Evolutionary conservation across 2,329 filamentous ascomycete species (phyloP), one percentile per base, ranked within the genome.

Genomic region (Colletotrichum gigasporum): DNA sequence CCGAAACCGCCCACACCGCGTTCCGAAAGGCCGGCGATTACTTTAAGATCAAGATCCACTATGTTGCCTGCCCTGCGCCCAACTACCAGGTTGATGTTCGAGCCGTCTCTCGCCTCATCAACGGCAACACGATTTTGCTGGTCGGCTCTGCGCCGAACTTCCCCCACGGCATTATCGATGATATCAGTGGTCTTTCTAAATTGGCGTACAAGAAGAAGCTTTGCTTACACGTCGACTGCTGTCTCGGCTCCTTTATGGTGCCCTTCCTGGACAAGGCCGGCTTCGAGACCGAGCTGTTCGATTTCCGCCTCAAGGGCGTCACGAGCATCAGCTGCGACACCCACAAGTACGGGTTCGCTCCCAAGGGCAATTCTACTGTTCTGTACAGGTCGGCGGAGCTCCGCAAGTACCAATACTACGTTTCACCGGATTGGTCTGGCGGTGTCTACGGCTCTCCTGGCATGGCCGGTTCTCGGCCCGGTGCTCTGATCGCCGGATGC

Each of bases 311-410:
- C 63, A 93, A 92, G 70, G 96, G 96, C 71, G 96, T 99, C 35
- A 97, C 95, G 3, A 95, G 91, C 77, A 98, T 99, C 77, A 94
- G 90, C 69, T 96, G 94, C 77, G 96, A 99, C 76, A 99, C 96
- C 3, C 96, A 99, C 86, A 99, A 99, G 78, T 99, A 99, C 76
- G 96, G 96, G 35, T 99, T 99, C 75, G 96, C 96, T 1, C 96
- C 96, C 55, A 99, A 99, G 82, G 96, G 96, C 70, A 99, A 97
- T 85, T 96, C 91, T 54, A 96, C 94, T 1, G 85, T 97, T 12
- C 85, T 99, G 41, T 99, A 99, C 85, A 93, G 96, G 71, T 91
- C 89, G 45, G 86, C 90, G 32, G 81, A 87, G 47, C 87, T 96
- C 69, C 89, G 96, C 70, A 88, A 89, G 61, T 95, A 97, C 78